phyloP scores from a whole-genome alignment of 768 basidiomycete genomes.

The Agaricus subrufescens region DNA sequence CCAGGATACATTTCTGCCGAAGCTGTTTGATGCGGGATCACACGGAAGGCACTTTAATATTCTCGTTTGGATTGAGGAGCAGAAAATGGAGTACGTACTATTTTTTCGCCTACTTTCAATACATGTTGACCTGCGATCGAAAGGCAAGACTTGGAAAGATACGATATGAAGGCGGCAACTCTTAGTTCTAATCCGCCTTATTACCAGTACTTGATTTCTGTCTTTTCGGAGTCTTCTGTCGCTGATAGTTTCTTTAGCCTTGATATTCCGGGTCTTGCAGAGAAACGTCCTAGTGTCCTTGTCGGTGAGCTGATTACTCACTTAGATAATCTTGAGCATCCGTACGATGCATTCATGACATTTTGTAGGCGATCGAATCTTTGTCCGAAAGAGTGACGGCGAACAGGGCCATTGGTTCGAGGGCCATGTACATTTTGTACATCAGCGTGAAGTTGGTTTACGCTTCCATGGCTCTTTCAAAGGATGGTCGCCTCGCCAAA shows the following conservation, averaged over 20 bases:
- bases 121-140: background rate
- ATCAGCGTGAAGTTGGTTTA: constrained; percentile 44
- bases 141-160: constrained; percentile 37
- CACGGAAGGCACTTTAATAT: constrained; percentile 45
- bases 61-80: constrained; percentile 56
- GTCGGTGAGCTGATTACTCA: constrained; percentile 32
- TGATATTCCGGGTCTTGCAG: constrained; percentile 42
- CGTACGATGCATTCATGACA: background rate
- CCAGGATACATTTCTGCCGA: constrained; percentile 33
- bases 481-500: constrained; percentile 26
- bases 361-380: constrained; percentile 46
- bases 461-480: constrained; percentile 43
- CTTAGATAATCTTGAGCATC: background rate
- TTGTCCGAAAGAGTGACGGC: constrained; percentile 39
- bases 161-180: constrained; percentile 28
- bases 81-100: constrained; percentile 32
- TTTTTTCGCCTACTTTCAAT: background rate
- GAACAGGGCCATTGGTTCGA: constrained; percentile 48
- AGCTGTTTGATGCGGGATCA: constrained; percentile 26
- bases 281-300: constrained; percentile 53
- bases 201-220: constrained; percentile 32
- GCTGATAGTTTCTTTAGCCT: constrained; percentile 15
- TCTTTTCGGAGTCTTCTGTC: background rate
- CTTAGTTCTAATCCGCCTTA: constrained; percentile 25
- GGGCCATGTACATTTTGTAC: constrained; percentile 53